Evolutionary conservation across 192 early-diverging fungal genomes (phyloP).

Genomic region (Cladochytrium replicatum): DNA sequence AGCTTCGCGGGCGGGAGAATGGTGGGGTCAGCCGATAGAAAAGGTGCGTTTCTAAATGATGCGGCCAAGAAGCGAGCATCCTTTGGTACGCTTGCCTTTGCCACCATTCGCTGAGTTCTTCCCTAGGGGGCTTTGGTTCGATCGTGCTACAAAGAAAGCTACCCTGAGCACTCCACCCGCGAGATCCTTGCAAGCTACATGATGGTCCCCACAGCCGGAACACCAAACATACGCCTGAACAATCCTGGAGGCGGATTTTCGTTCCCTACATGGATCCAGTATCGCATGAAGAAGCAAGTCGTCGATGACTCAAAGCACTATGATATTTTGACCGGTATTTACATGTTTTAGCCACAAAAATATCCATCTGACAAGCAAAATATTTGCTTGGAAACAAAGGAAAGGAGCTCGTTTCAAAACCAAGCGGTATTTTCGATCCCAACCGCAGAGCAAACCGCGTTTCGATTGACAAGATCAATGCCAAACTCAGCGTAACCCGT

Average conservation of each 20-base stretch:
- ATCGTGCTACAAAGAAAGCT: neutral
- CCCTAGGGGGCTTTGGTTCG: neutral
- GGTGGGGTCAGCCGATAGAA: neutral
- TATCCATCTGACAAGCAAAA: neutral
- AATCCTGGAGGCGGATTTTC: too few relatives aligned
- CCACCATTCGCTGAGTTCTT: neutral
- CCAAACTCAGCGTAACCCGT: too few relatives aligned
- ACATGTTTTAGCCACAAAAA: neutral
- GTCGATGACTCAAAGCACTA: neutral
- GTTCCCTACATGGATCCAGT: neutral
- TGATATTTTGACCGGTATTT: neutral
- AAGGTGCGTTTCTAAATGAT: too few relatives aligned
- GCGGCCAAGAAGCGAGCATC: too few relatives aligned
- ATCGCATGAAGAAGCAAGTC: neutral
- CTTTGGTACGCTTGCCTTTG: too few relatives aligned
- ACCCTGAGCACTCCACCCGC: neutral
- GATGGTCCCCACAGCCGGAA: neutral
- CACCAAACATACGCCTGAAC: neutral
- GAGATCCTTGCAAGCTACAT: neutral
- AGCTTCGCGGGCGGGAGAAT: neutral
- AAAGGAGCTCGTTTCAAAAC: neutral
- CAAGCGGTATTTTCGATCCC: neutral
- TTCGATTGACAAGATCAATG: neutral
- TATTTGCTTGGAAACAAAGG: neutral
- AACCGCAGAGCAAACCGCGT: neutral